Percentiles rank a stretch among this genome's conserved stretches.
These are phyloP conservation scores for Cyclanthera cordifolia DNA, from an alignment of 306 rosid genomes.

Conservation along the genomic window DNA sequence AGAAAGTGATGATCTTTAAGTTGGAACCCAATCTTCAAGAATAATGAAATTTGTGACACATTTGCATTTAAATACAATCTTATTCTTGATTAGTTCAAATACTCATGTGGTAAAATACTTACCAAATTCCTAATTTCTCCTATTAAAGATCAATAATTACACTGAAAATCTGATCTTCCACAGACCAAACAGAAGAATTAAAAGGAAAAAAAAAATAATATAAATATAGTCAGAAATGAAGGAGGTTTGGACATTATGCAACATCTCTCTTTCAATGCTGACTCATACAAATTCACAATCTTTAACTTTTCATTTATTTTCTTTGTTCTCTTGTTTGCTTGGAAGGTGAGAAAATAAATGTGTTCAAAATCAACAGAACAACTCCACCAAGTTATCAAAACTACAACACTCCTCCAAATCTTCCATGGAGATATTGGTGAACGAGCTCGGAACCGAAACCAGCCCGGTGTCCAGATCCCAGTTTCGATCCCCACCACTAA, in stretches of 20 bases:
- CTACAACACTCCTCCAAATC: constrained; percentile 26
- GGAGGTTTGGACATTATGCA: not conserved
- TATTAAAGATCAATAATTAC: not conserved
- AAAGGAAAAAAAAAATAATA: not conserved
- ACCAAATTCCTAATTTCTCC: not conserved
- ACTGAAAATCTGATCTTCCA: not conserved
- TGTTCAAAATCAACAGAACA: constrained; percentile 23
- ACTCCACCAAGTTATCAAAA: constrained; percentile 28
- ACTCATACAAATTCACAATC: not conserved
- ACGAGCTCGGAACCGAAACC: constrained; percentile 47
- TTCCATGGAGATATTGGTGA: constrained; percentile 36
- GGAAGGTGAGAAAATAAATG: constrained; percentile 17
- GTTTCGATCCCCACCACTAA: constrained; percentile 25
- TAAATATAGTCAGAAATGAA: not conserved
- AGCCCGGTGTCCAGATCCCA: constrained; percentile 48
- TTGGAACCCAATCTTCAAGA: not conserved
- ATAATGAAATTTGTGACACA: not conserved
- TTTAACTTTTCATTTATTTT: not conserved
- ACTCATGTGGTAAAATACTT: not conserved
- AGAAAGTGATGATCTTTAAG: not conserved
- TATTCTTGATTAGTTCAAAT: not conserved
- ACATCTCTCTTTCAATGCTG: constrained; percentile 12
- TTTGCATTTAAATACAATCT: not conserved
- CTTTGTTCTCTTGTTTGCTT: constrained; percentile 1
- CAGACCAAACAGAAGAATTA: not conserved